A percentile compares a stretch with the other conserved stretches of the same genome.
Evolutionary conservation across 306 rosid species (phyloP).

Genomic region (Trichosanthes truncata): DNA sequence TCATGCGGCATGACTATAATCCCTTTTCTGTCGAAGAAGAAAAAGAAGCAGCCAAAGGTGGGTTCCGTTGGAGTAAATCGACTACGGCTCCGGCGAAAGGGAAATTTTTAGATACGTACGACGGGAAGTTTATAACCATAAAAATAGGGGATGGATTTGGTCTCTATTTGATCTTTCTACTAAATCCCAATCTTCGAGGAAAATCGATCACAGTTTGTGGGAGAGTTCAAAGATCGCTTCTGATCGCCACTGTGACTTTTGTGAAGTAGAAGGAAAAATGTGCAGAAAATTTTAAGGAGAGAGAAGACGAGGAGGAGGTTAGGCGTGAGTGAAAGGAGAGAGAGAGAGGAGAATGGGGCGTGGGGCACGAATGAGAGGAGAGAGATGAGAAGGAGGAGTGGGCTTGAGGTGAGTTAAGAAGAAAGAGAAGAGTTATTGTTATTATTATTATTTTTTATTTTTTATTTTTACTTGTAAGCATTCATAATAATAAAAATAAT

Average conservation of each 20-base stretch:
- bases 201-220: slow-evolving; percentile 13
- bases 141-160: slow-evolving; percentile 62
- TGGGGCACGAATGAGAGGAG: too few species aligned
- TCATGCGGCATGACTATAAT: slow-evolving; percentile 23
- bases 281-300: neutral
- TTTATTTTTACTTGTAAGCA: too few species aligned
- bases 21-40: slow-evolving; percentile 57
- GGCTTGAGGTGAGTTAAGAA: too few species aligned
- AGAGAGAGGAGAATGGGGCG: too few species aligned
- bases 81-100: slow-evolving; percentile 47
- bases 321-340: too few species aligned
- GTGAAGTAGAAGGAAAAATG: neutral
- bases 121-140: slow-evolving; percentile 27
- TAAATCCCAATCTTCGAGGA: slow-evolving; percentile 9
- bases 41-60: slow-evolving; percentile 28
- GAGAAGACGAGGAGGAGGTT: too few species aligned
- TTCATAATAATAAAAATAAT: too few species aligned
- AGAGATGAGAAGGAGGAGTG: too few species aligned
- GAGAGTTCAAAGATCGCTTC: slow-evolving; percentile 14
- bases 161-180: slow-evolving; percentile 64
- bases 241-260: neutral
- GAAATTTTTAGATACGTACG: neutral
- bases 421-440: too few species aligned
- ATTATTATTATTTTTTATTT: too few species aligned
- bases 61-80: slow-evolving; percentile 73